Evolutionary conservation across 2,329 filamentous ascomycete species (phyloP).

Genomic region (Alternaria angustiovoidea): DNA sequence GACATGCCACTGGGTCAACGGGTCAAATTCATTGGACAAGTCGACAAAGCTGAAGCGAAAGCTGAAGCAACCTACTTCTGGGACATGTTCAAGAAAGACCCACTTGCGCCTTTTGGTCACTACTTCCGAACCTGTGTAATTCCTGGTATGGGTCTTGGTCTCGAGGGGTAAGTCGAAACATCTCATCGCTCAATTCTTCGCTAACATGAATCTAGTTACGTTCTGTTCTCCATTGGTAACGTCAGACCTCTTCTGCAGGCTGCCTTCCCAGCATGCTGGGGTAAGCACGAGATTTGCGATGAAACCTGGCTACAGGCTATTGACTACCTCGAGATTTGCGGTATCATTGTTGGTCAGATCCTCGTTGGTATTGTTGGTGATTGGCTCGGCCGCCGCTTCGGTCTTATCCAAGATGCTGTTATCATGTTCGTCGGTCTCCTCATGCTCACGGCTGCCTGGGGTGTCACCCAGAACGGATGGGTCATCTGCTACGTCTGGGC

Average conservation of each 20-base stretch:
- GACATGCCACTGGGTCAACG: conserved; percentile 78
- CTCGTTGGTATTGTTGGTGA: conserved; percentile 82
- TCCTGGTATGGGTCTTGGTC: conserved; percentile 87
- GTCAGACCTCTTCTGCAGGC: conserved; percentile 80
- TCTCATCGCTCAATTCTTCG: not conserved
- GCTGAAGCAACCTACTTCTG: conserved; percentile 74
- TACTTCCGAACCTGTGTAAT: conserved; percentile 93
- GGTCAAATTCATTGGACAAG: conserved; percentile 75
- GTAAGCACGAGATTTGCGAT: conserved; percentile 69
- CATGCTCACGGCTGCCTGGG: conserved; percentile 93
- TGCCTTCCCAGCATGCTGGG: conserved; percentile 83
- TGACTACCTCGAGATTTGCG: conserved; percentile 89
- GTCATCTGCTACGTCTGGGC: conserved; percentile 97
- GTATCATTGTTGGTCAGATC: conserved; percentile 92
- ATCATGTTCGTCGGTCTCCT: conserved; percentile 95
- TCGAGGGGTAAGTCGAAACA: conserved; percentile 69
- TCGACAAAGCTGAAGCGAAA: conserved; percentile 74
- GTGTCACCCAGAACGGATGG: conserved; percentile 86
- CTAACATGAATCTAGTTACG: conserved; percentile 67
- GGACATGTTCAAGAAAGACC: conserved; percentile 84
- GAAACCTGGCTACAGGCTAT: conserved; percentile 83
- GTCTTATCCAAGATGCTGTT: conserved; percentile 90
- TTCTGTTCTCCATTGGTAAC: conserved; percentile 96
- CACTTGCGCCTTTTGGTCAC: conserved; percentile 81
- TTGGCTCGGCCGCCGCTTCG: conserved; percentile 89